Conservation (phyloP, 495 filamentous ascomycete genomes). For the Rusavskia elegans region DNA sequence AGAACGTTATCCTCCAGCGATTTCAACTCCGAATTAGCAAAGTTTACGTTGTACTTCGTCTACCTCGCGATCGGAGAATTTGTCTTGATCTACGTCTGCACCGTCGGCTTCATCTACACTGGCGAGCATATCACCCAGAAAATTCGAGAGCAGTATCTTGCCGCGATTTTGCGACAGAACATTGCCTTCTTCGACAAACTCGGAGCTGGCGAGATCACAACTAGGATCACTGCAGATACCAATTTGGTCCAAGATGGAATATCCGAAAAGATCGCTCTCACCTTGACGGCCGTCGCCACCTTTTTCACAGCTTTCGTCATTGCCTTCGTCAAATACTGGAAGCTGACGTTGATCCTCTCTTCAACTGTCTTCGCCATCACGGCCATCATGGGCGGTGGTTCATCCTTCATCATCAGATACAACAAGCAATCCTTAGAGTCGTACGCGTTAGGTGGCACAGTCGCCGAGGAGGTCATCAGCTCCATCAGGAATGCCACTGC, state of each 20-base stretch:
- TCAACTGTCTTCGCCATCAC: slow-evolving; percentile 17
- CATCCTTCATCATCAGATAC: slow-evolving; percentile 60
- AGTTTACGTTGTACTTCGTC: slow-evolving; percentile 71
- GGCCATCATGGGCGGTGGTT: slow-evolving; percentile 18
- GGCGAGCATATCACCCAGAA: slow-evolving; percentile 51
- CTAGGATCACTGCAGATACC: slow-evolving; percentile 21
- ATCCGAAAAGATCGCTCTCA: slow-evolving; percentile 20
- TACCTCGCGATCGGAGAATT: slow-evolving; percentile 85
- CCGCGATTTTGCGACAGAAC: slow-evolving; percentile 24
- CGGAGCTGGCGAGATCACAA: slow-evolving; percentile 22
- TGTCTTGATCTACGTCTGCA: slow-evolving; percentile 61
- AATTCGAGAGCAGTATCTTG: slow-evolving; percentile 19
- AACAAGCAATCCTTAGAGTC: slow-evolving; percentile 61
- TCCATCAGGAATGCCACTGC: slow-evolving; percentile 87
- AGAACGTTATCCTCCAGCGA: slow-evolving; percentile 26
- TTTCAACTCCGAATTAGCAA: slow-evolving; percentile 44
- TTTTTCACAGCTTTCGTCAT: slow-evolving; percentile 23
- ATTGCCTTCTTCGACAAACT: slow-evolving; percentile 25
- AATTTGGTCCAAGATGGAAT: slow-evolving; percentile 30
- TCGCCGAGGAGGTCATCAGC: slow-evolving; percentile 90
- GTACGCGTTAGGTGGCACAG: slow-evolving; percentile 69
- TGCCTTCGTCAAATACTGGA: slow-evolving; percentile 21
- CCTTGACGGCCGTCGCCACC: slow-evolving; percentile 17
- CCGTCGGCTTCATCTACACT: slow-evolving; percentile 83
- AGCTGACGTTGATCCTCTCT: slow-evolving; percentile 20